phyloP scores from a whole-genome alignment of 768 basidiomycete species.

The Boletus bicolor region DNA sequence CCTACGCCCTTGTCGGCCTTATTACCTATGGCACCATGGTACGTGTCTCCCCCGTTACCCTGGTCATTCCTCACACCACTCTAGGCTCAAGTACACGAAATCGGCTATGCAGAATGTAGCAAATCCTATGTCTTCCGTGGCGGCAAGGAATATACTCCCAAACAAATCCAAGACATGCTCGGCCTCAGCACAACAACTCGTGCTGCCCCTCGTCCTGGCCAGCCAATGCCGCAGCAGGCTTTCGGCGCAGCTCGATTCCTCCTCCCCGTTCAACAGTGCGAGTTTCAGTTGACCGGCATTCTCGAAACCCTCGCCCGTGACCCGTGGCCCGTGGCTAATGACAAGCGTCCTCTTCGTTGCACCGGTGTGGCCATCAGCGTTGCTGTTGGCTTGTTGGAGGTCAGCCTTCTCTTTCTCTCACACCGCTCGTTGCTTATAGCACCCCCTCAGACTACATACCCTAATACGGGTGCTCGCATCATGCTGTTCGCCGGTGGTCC shows the following conservation, averaged over 20 bases:
- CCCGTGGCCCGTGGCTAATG: conserved; percentile 96
- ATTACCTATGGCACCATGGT: conserved; percentile 99
- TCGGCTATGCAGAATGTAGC: conserved; percentile 92
- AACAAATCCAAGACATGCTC: conserved; percentile 99
- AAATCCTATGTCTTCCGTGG: conserved; percentile 99
- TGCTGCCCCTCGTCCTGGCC: conserved; percentile 83
- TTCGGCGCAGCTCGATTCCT: conserved; percentile 90
- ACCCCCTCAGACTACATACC: conserved; percentile 67
- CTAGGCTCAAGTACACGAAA: conserved; percentile 97
- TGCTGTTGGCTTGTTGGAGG: conserved; percentile 89
- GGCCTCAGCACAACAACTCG: conserved; percentile 71
- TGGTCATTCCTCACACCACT: not conserved
- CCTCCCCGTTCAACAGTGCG: conserved; percentile 86
- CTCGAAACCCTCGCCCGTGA: conserved; percentile 85
- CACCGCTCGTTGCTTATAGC: not conserved
- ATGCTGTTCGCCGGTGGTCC: conserved; percentile 97
- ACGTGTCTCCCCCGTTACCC: conserved; percentile 18
- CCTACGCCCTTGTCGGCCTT: conserved; percentile 90
- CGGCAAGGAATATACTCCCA: conserved; percentile 91
- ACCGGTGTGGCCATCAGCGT: conserved; percentile 94
- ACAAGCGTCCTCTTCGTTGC: conserved; percentile 89
- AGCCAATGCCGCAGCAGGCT: conserved; percentile 74
- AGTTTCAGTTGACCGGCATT: conserved; percentile 94
- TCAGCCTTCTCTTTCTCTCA: conserved; percentile 25
- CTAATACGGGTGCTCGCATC: conserved; percentile 93